Percentiles rank a stretch among this genome's conserved stretches.
Conservation (phyloP, 1,284 basidiomycete species). For the Pseudozyma thailandica region DNA sequence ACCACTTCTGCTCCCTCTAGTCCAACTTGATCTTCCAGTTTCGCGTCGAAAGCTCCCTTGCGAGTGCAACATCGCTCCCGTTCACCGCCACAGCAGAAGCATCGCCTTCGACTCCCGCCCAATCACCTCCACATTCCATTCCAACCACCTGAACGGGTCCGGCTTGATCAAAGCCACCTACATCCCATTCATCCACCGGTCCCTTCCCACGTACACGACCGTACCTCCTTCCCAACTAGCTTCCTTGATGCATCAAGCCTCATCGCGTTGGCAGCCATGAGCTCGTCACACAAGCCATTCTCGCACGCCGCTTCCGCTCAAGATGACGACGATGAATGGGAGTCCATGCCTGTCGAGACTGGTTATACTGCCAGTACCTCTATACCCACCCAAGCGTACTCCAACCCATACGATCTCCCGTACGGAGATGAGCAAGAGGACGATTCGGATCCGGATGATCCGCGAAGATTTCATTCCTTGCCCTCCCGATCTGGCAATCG, state of each 20-base stretch:
- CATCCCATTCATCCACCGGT: not conserved
- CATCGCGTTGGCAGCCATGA: slow-evolving; percentile 20
- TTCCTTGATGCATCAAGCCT: slow-evolving; percentile 8
- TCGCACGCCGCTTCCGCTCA: not conserved
- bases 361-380: slow-evolving; percentile 3
- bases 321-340: slow-evolving; percentile 61
- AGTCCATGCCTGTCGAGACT: slow-evolving; percentile 54
- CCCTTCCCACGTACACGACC: not conserved
- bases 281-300: slow-evolving; percentile 19
- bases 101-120: too few species aligned
- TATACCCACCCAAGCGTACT: slow-evolving; percentile 21
- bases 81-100: not conserved
- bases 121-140: slow-evolving; percentile 5
- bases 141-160: not conserved
- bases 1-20: not conserved
- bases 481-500: slow-evolving; percentile 27
- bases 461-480: slow-evolving; percentile 35
- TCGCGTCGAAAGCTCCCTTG: not conserved
- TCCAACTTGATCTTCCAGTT: not conserved
- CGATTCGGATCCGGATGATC: slow-evolving; percentile 46
- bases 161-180: too few species aligned
- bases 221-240: not conserved
- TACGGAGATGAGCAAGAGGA: slow-evolving; percentile 48
- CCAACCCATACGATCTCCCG: slow-evolving; percentile 36
- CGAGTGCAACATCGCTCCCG: not conserved